Conservation (phyloP, 768 basidiomycete species). For the Tulasnella sp. region DNA sequence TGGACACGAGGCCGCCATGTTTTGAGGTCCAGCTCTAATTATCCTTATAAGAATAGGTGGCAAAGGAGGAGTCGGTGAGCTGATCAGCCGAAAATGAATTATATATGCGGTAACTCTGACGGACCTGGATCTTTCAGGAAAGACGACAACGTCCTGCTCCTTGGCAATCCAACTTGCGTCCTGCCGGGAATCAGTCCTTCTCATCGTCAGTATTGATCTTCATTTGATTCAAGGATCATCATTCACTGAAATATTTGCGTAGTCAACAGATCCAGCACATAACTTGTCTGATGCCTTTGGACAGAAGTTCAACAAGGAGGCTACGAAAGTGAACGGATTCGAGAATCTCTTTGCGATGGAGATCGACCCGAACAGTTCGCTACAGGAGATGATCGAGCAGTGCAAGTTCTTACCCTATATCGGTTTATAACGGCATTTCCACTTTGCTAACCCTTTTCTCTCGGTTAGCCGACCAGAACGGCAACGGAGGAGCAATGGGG, state of each 20-base stretch:
- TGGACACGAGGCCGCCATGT: too few species aligned
- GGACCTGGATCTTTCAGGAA: constrained; percentile 43
- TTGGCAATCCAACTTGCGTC: constrained; percentile 92
- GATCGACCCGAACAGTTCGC: constrained; percentile 94
- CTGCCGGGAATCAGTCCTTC: constrained; percentile 85
- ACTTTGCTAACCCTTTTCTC: too few species aligned
- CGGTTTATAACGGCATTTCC: neutral
- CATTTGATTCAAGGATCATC: too few species aligned
- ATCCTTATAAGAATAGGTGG: constrained; percentile 48
- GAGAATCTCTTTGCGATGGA: constrained; percentile 98
- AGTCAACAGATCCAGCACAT: constrained; percentile 99
- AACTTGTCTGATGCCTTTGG: constrained; percentile 97
- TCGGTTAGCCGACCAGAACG: constrained; percentile 69
- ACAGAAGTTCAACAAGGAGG: constrained; percentile 98
- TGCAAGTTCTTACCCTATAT: constrained; percentile 57
- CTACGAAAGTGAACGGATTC: constrained; percentile 95
- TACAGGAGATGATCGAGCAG: constrained; percentile 98
- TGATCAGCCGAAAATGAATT: neutral
- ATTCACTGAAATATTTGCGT: too few species aligned
- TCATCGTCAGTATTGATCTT: constrained; percentile 59
- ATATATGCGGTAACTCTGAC: neutral
- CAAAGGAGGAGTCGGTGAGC: constrained; percentile 93
- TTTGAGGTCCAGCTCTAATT: neutral
- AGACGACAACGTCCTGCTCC: constrained; percentile 96
- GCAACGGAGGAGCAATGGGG: constrained; percentile 70